phyloP scores from a whole-genome alignment of 2,329 filamentous ascomycete genomes.

The Purpureocillium takamizusanense region DNA sequence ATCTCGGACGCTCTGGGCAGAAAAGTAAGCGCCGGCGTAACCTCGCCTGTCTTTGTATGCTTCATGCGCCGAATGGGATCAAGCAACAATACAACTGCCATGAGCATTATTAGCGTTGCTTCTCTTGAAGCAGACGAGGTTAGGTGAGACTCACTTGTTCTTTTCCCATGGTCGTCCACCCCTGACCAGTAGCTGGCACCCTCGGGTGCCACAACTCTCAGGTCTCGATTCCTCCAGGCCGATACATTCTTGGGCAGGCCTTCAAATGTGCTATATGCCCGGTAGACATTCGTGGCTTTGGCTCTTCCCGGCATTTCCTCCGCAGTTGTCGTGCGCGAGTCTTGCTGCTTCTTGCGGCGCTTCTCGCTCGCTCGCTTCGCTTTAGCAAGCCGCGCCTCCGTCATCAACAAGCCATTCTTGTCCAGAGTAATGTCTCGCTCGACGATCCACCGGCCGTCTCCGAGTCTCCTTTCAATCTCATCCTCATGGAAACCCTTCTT shows the following conservation, averaged over 20 bases:
- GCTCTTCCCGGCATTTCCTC: conserved; percentile 3
- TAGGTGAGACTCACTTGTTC: conserved; percentile 12
- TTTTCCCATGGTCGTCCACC: conserved; percentile 10
- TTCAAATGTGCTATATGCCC: conserved; percentile 17
- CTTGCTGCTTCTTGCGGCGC: conserved; percentile 3
- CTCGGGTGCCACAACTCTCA: conserved; percentile 17
- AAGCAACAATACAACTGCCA: conserved; percentile 1
- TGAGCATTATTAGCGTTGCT: too few species aligned
- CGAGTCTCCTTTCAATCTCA: conserved; percentile 13
- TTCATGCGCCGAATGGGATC: conserved; percentile 14
- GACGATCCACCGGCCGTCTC: conserved; percentile 13
- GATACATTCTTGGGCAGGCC: conserved; percentile 11
- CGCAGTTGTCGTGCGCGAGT: neutral
- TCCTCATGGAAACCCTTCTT: conserved; percentile 15
- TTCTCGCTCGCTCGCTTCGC: conserved; percentile 5
- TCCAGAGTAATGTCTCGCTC: conserved; percentile 13
- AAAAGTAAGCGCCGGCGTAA: conserved; percentile 15
- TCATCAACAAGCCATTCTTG: conserved; percentile 12
- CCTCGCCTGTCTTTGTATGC: conserved; percentile 10
- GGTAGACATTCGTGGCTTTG: conserved; percentile 17
- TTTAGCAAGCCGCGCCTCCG: conserved; percentile 6
- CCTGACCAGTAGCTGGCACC: conserved; percentile 15
- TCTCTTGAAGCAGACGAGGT: too few species aligned
- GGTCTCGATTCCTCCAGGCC: conserved; percentile 16
- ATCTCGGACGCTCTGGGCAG: conserved; percentile 19